Evolutionary conservation across 78 protist genomes (phyloP).

Genomic region (slime mould (Dictyostelium discoideum)): DNA sequence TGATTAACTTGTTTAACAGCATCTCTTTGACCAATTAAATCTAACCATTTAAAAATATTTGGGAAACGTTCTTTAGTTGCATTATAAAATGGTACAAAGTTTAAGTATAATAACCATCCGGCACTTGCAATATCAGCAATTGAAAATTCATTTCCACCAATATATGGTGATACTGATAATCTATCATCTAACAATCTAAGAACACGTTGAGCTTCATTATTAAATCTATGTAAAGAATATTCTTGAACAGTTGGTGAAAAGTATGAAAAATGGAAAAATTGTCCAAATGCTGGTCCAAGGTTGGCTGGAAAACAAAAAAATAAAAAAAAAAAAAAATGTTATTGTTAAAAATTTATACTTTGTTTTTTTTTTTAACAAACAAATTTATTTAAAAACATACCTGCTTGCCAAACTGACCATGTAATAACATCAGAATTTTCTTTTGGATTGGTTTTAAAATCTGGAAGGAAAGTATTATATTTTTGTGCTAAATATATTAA

Average conservation of each 20-base stretch:
- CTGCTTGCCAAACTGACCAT: slow-evolving; percentile 91
- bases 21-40: slow-evolving; percentile 7
- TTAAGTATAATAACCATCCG: slow-evolving; percentile 8
- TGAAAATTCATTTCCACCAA: slow-evolving; percentile 89
- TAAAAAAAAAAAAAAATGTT: background rate
- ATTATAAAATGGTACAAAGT: background rate
- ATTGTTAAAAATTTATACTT: background rate
- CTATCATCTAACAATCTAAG: slow-evolving; percentile 15
- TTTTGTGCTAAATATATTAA: slow-evolving; percentile 89
- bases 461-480: slow-evolving; percentile 48
- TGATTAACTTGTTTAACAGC: background rate
- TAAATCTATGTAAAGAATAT: background rate
- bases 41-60: background rate
- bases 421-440: background rate
- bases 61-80: background rate
- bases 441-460: background rate
- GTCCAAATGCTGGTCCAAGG: slow-evolving; percentile 23
- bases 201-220: slow-evolving; percentile 12
- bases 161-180: slow-evolving; percentile 73
- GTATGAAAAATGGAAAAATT: background rate
- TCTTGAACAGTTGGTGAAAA: background rate
- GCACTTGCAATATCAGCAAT: slow-evolving; percentile 85
- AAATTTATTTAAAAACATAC: background rate
- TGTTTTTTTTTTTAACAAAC: too few relatives aligned
- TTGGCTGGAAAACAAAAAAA: background rate